Percentiles rank a stretch among this genome's conserved stretches.
phyloP scores from a whole-genome alignment of 768 basidiomycete species.

The Hygrophoropsis aurantiaca region DNA sequence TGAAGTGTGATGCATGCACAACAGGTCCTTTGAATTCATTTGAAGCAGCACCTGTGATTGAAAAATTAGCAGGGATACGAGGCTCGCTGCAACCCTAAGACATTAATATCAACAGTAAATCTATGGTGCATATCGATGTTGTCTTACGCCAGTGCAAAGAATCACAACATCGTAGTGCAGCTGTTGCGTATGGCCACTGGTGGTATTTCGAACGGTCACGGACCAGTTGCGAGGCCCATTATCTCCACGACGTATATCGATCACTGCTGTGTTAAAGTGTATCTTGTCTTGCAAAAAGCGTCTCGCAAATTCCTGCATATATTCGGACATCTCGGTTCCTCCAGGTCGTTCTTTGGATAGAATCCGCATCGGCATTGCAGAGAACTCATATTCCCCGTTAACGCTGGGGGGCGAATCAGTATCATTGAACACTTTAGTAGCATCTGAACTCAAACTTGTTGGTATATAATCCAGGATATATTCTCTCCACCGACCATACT shows the following conservation, averaged over 20 bases:
- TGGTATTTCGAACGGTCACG: conserved; percentile 35
- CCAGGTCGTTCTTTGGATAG: conserved; percentile 45
- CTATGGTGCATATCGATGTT: conserved; percentile 11
- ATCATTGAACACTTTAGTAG: too few species aligned
- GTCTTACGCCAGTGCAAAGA: conserved; percentile 52
- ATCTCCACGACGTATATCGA: conserved; percentile 38
- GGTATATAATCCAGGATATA: conserved; percentile 55
- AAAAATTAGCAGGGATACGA: conserved; percentile 41
- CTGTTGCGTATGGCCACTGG: conserved; percentile 21
- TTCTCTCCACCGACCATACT: conserved; percentile 53
- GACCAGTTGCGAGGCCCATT: conserved; percentile 39
- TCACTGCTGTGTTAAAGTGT: conserved; percentile 47
- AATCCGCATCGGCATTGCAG: conserved; percentile 50
- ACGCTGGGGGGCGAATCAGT: conserved; percentile 39
- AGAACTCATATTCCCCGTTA: conserved; percentile 63
- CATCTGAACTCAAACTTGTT: conserved; percentile 52
- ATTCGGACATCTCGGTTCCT: conserved; percentile 53
- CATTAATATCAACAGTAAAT: neutral
- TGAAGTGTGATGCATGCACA: conserved; percentile 53
- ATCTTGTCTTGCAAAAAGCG: conserved; percentile 46
- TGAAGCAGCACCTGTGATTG: conserved; percentile 34
- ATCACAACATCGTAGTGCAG: conserved; percentile 50
- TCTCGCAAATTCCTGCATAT: conserved; percentile 55
- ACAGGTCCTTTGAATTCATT: conserved; percentile 45
- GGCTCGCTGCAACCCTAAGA: conserved; percentile 56